Conservation (phyloP, 768 basidiomycete genomes). For the Tricholomella constricta region DNA sequence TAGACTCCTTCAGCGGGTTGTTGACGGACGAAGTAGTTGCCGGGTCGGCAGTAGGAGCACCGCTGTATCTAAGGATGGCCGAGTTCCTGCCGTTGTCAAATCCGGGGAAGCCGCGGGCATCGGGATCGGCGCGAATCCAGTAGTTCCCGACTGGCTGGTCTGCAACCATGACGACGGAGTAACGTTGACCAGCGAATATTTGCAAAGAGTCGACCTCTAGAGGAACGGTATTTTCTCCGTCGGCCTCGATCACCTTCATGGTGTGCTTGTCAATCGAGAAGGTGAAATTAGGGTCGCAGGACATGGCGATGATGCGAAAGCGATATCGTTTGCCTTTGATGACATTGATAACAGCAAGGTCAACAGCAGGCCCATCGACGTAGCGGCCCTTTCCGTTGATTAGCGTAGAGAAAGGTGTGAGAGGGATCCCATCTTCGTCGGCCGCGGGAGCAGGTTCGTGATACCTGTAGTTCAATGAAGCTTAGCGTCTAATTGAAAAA, state of each 20-base stretch:
- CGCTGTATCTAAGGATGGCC: conserved; percentile 53
- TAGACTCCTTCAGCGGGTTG: conserved; percentile 3
- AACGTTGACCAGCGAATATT: conserved; percentile 39
- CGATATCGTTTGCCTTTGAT: conserved; percentile 35
- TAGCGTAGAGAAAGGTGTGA: conserved; percentile 17
- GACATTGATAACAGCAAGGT: conserved; percentile 38
- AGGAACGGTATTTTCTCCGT: conserved; percentile 43
- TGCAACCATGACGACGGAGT: conserved; percentile 41
- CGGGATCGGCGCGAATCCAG: conserved; percentile 42
- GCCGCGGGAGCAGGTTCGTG: conserved; percentile 12
- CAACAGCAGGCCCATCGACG: conserved; percentile 19
- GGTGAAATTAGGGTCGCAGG: conserved; percentile 35
- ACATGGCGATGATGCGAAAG: conserved; percentile 37
- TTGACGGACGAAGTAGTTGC: conserved; percentile 23
- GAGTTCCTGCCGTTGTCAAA: conserved; percentile 42
- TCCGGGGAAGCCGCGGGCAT: conserved; percentile 19
- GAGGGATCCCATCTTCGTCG: not conserved
- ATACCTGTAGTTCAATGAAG: conserved; percentile 9
- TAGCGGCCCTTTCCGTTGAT: conserved; percentile 45
- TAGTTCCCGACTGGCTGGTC: conserved; percentile 52
- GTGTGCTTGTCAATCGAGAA: conserved; percentile 49
- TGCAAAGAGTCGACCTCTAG: conserved; percentile 42
- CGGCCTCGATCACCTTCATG: conserved; percentile 55
- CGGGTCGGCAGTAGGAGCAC: conserved; percentile 47
- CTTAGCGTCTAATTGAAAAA: not conserved